phyloP scores from a whole-genome alignment of 2,329 filamentous ascomycete species.

The Aureobasidium vineae region DNA sequence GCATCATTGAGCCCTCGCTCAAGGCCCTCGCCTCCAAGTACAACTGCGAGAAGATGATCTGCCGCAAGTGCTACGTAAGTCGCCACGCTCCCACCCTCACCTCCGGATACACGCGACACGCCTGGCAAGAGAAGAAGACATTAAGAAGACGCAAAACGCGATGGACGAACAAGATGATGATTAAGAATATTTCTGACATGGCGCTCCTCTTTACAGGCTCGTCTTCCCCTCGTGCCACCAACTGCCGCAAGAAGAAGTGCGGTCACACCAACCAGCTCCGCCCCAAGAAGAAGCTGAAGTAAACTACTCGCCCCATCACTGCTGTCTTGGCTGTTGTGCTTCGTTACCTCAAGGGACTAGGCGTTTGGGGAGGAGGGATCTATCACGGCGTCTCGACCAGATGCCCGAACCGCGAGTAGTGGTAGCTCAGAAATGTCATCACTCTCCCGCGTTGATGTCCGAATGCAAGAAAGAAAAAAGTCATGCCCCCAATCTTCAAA shows the following conservation, averaged over 20 bases:
- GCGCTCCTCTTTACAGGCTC: conserved; percentile 50
- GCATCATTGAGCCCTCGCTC: conserved; percentile 98
- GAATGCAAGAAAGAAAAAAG: conserved; percentile 26
- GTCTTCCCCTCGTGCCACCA: conserved; percentile 98
- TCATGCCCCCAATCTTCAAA: conserved; percentile 17
- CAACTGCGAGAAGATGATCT: conserved; percentile 99
- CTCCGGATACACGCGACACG: conserved; percentile 8
- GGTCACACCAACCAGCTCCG: conserved; percentile 99
- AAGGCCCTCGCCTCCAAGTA: conserved; percentile 99
- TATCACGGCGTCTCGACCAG: conserved; percentile 24
- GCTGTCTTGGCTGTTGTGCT: conserved; percentile 33
- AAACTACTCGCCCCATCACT: conserved; percentile 51
- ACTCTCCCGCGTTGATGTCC: conserved; percentile 26
- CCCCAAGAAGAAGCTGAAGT: conserved; percentile 99
- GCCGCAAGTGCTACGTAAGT: conserved; percentile 99
- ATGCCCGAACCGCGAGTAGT: conserved; percentile 27
- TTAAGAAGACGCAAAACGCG: not conserved
- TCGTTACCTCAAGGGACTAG: conserved; percentile 32
- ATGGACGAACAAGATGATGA: conserved; percentile 37
- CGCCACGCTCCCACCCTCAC: conserved; percentile 9
- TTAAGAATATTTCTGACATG: conserved; percentile 34
- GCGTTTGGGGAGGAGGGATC: conserved; percentile 30
- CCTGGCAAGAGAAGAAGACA: conserved; percentile 1
- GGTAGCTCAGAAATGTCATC: conserved; percentile 28
- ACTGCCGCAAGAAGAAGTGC: conserved; percentile 99